Evolutionary conservation across 305 asterid species (phyloP).

Genomic region (Fraxinus latifolia): DNA sequence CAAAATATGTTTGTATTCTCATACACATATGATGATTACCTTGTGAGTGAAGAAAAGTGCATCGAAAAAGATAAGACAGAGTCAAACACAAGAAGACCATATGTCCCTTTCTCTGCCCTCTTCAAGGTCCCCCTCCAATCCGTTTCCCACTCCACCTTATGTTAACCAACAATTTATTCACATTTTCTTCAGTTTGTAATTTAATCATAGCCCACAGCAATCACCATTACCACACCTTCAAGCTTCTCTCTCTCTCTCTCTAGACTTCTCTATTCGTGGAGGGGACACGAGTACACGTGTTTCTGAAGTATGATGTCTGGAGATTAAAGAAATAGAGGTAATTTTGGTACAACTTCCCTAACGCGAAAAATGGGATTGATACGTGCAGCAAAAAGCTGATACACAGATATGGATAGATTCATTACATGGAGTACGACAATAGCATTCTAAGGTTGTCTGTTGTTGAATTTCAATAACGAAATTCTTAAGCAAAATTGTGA

Average conservation of each 20-base stretch:
- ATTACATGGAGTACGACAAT: constrained; percentile 29
- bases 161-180: constrained; percentile 24
- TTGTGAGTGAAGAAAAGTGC: constrained; percentile 58
- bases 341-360: not conserved
- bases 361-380: not conserved
- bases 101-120: constrained; percentile 27
- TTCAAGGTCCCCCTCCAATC: constrained; percentile 45
- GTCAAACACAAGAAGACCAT: constrained; percentile 48
- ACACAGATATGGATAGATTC: not conserved
- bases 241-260: constrained; percentile 24
- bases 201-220: constrained; percentile 26
- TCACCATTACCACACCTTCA: constrained; percentile 42
- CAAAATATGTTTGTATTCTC: constrained; percentile 40
- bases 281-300: not conserved
- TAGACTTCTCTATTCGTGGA: not conserved
- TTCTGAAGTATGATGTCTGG: not conserved
- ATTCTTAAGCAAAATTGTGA: constrained; percentile 36
- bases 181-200: not conserved
- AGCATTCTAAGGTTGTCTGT: constrained; percentile 26
- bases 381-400: not conserved
- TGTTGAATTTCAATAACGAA: constrained; percentile 26
- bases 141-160: constrained; percentile 53
- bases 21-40: constrained; percentile 41
- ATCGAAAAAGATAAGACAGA: constrained; percentile 29
- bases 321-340: not conserved